Conservation (phyloP, 768 basidiomycete species). For the Tulasnella sp. region DNA sequence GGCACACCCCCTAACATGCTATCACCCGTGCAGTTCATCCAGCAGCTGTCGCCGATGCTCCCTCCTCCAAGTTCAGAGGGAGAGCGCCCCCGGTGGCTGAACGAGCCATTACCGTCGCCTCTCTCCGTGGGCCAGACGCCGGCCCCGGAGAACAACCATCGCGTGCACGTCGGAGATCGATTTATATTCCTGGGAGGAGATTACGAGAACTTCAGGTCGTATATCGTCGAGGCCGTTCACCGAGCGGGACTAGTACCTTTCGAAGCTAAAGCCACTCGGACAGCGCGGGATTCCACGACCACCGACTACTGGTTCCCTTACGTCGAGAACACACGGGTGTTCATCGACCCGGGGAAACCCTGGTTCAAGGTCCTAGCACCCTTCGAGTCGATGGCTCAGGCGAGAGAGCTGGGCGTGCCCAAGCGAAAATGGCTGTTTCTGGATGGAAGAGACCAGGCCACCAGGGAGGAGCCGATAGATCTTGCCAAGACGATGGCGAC, state of each 20-base stretch:
- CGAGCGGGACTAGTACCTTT: conserved; percentile 21
- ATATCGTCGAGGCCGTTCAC: conserved; percentile 16
- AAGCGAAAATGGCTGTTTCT: conserved; percentile 22
- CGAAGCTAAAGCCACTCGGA: conserved; percentile 8
- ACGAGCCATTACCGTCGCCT: background rate
- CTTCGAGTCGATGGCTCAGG: conserved; percentile 22
- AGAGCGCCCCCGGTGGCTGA: background rate
- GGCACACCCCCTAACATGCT: background rate
- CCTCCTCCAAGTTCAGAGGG: background rate
- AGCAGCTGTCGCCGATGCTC: background rate
- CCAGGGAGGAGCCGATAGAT: background rate
- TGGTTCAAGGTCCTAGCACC: conserved; percentile 12
- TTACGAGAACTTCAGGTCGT: conserved; percentile 19
- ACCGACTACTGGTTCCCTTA: conserved; percentile 21
- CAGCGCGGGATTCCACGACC: background rate
- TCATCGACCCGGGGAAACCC: conserved; percentile 21
- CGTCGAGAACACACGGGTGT: conserved; percentile 17
- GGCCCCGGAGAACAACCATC: conserved; percentile 18
- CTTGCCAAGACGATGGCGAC: conserved; percentile 6
- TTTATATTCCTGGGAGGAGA: conserved; percentile 23
- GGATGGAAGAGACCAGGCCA: conserved; percentile 18
- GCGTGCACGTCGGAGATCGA: conserved; percentile 17
- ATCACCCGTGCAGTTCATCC: background rate
- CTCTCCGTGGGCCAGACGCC: conserved; percentile 11
- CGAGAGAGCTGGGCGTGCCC: conserved; percentile 14